Percentiles rank a stretch among this genome's conserved stretches.
Conservation (phyloP, 371 early-diverging fungal species). For the Circinella minor region DNA sequence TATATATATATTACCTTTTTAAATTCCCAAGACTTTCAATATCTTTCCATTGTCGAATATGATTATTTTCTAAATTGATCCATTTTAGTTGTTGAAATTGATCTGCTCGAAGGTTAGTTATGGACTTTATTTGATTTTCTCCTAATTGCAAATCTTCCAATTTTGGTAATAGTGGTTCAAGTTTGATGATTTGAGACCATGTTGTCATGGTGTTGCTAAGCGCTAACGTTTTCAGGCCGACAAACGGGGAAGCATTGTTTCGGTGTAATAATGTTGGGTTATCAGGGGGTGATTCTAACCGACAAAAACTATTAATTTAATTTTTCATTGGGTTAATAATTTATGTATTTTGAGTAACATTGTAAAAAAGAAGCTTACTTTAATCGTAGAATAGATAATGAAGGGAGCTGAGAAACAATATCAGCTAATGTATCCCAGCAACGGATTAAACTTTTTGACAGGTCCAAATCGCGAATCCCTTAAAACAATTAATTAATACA, state of each 20-base stretch:
- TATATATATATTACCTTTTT: conserved; percentile 51
- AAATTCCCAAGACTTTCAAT: conserved; percentile 51
- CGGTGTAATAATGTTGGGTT: conserved; percentile 50
- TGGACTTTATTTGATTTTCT: conserved; percentile 53
- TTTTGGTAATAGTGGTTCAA: conserved; percentile 57
- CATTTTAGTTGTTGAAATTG: conserved; percentile 54
- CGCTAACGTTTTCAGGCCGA: conserved; percentile 29
- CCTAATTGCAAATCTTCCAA: conserved; percentile 73
- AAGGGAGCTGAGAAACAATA: conserved; percentile 61
- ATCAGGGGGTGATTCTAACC: conserved; percentile 40
- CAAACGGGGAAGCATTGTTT: conserved; percentile 41
- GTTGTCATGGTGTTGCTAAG: conserved; percentile 27
- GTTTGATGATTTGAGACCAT: conserved; percentile 36
- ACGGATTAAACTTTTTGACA: conserved; percentile 70
- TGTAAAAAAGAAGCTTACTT: conserved; percentile 41
- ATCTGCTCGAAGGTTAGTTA: conserved; percentile 27
- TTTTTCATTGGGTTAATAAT: neutral
- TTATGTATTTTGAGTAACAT: neutral
- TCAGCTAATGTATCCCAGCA: conserved; percentile 66
- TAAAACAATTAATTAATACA: too few species aligned
- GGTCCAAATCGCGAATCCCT: conserved; percentile 73
- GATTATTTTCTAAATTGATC: conserved; percentile 74
- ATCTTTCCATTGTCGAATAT: conserved; percentile 60
- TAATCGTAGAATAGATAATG: conserved; percentile 65
- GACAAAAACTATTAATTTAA: conserved; percentile 16